These are phyloP conservation scores for Hordeum pubiflorum DNA, from an alignment of 202 grass and related monocot species.

Conservation along the genomic window DNA sequence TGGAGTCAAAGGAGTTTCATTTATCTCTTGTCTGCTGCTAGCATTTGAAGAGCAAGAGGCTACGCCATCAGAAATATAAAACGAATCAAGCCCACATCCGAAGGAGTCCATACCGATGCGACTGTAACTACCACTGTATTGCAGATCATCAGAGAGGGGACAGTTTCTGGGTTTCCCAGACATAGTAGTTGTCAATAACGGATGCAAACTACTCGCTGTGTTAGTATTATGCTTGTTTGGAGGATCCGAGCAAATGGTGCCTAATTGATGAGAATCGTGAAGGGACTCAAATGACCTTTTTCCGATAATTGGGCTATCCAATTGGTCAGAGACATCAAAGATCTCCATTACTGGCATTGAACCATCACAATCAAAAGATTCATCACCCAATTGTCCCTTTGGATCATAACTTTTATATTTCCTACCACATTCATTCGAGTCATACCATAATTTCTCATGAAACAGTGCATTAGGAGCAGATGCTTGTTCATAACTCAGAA, in stretches of 20 bases:
- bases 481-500: conserved; percentile 15
- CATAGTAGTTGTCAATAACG: conserved; percentile 37
- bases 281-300: conserved; percentile 30
- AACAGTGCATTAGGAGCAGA: conserved; percentile 15
- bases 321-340: conserved; percentile 48
- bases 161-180: conserved; percentile 38
- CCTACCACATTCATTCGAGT: conserved; percentile 20
- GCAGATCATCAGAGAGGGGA: conserved; percentile 31
- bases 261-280: conserved; percentile 25
- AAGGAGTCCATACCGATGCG: conserved; percentile 18
- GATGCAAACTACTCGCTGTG: conserved; percentile 23
- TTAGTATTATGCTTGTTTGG: conserved; percentile 33
- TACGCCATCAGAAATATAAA: conserved; percentile 25
- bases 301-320: conserved; percentile 27
- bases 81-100: conserved; percentile 25
- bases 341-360: conserved; percentile 69
- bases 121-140: conserved; percentile 24
- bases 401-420: conserved; percentile 25
- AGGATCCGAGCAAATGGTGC: conserved; percentile 15
- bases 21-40: conserved; percentile 11
- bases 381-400: conserved; percentile 2
- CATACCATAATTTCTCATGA: conserved; percentile 28
- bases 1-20: conserved; percentile 37
- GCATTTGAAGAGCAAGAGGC: conserved; percentile 31
- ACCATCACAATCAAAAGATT: conserved; percentile 30